phyloP scores from a whole-genome alignment of 345 rosid species.

The Salix arbutifolia region DNA sequence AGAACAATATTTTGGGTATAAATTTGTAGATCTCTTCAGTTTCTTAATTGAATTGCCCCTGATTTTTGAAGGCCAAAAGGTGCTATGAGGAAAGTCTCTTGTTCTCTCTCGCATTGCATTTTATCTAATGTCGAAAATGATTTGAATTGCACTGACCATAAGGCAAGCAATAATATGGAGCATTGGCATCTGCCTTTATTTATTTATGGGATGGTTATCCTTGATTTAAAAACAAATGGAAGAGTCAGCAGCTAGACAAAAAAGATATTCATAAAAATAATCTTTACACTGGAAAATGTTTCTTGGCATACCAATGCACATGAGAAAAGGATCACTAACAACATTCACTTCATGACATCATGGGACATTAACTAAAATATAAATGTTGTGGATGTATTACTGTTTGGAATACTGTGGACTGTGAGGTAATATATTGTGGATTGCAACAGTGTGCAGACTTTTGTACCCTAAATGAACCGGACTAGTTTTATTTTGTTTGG shows the following conservation, averaged over 20 bases:
- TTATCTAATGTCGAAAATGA: not conserved
- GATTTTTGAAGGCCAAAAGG: not conserved
- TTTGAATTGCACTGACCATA: not conserved
- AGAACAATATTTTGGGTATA: slow-evolving; percentile 4
- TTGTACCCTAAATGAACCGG: too few species aligned
- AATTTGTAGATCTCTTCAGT: slow-evolving; percentile 20
- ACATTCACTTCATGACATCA: not conserved
- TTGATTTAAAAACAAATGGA: not conserved
- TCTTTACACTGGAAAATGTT: not conserved
- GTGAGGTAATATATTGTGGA: too few species aligned
- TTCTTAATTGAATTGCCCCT: not conserved
- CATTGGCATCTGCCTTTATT: not conserved
- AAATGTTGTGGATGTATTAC: not conserved
- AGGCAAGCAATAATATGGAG: not conserved
- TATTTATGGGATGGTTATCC: not conserved
- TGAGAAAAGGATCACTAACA: not conserved
- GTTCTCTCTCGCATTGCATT: not conserved
- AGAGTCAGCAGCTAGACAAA: not conserved
- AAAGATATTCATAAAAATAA: too few species aligned
- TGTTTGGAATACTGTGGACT: too few species aligned
- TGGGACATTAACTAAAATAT: not conserved
- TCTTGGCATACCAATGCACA: not conserved
- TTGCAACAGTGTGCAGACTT: too few species aligned
- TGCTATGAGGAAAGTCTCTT: not conserved
- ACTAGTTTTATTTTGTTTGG: too few species aligned